These are phyloP conservation scores for Eragrostis curvula DNA, from an alignment of 176 grass and related monocot genomes.

Conservation along the genomic window DNA sequence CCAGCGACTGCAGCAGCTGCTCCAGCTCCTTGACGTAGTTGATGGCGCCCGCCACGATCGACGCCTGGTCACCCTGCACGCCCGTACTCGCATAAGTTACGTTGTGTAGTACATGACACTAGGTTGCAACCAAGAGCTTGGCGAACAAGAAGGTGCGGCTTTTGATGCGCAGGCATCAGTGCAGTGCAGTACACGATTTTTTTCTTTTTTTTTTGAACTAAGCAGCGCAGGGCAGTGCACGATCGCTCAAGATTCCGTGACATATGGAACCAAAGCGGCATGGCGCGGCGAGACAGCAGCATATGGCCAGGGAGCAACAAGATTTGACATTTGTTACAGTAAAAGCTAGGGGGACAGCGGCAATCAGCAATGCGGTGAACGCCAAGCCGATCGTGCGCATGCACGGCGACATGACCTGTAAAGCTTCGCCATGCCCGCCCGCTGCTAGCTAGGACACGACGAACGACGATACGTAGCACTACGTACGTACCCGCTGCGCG, in stretches of 20 bases:
- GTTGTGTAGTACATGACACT: background rate
- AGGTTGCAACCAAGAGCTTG: conserved; percentile 24
- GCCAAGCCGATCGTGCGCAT: conserved; percentile 50
- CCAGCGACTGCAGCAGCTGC: conserved; percentile 82
- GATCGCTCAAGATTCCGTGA: conserved; percentile 55
- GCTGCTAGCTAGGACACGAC: background rate
- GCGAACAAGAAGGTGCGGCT: conserved; percentile 35
- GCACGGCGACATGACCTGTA: conserved; percentile 27
- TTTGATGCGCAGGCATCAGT: conserved; percentile 20
- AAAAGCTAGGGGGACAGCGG: conserved; percentile 34
- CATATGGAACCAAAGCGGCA: conserved; percentile 49
- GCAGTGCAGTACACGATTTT: background rate
- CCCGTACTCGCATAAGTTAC: background rate
- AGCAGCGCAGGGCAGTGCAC: background rate
- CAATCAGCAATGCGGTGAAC: conserved; percentile 25
- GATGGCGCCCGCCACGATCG: conserved; percentile 82
- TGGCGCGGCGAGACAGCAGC: conserved; percentile 31
- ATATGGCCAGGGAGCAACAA: conserved; percentile 19
- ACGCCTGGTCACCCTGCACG: conserved; percentile 91
- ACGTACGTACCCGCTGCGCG: conserved; percentile 72
- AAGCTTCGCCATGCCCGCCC: background rate
- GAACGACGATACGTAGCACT: background rate
- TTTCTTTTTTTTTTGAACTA: background rate
- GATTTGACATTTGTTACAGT: conserved; percentile 52
- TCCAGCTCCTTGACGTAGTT: conserved; percentile 97